Evolutionary conservation across 805 yeast genomes (phyloP).

Genomic region (Candida sithepensis): DNA sequence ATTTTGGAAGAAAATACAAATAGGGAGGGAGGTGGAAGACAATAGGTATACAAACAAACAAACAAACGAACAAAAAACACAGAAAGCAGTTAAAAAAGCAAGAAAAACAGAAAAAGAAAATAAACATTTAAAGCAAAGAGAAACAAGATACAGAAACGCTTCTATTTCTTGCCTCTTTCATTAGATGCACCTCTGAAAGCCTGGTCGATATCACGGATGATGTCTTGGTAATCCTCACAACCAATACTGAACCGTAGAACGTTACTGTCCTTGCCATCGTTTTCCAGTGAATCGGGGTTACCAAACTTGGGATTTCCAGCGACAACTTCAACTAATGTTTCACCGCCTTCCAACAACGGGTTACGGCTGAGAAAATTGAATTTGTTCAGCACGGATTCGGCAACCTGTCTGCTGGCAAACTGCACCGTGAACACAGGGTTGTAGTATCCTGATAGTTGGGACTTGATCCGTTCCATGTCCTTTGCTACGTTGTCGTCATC

Average conservation of each 20-base stretch:
- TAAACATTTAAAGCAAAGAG: too few relatives aligned
- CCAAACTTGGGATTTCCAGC: conserved; percentile 31
- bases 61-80: too few relatives aligned
- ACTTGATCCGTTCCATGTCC: conserved; percentile 33
- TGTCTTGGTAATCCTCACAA: conserved; percentile 48
- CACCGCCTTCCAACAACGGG: conserved; percentile 45
- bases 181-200: conserved; percentile 28
- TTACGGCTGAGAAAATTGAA: conserved; percentile 49
- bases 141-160: too few relatives aligned
- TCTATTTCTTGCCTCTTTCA: too few relatives aligned
- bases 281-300: not conserved
- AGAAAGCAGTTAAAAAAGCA: too few relatives aligned
- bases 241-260: conserved; percentile 51
- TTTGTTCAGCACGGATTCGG: conserved; percentile 39
- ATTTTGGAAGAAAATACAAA: too few relatives aligned
- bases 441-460: conserved; percentile 39
- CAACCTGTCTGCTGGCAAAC: conserved; percentile 33
- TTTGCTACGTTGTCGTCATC: not conserved
- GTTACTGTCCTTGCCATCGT: conserved; percentile 13
- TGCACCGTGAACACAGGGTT: conserved; percentile 49
- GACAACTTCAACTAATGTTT: conserved; percentile 48
- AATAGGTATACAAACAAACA: too few relatives aligned
- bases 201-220: conserved; percentile 42
- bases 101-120: too few relatives aligned
- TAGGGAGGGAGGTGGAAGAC: too few relatives aligned